A percentile compares a stretch with the other conserved stretches of the same genome.
phyloP scores from a whole-genome alignment of 2,329 filamentous ascomycete genomes.

The Pseudocercospora fuligena region DNA sequence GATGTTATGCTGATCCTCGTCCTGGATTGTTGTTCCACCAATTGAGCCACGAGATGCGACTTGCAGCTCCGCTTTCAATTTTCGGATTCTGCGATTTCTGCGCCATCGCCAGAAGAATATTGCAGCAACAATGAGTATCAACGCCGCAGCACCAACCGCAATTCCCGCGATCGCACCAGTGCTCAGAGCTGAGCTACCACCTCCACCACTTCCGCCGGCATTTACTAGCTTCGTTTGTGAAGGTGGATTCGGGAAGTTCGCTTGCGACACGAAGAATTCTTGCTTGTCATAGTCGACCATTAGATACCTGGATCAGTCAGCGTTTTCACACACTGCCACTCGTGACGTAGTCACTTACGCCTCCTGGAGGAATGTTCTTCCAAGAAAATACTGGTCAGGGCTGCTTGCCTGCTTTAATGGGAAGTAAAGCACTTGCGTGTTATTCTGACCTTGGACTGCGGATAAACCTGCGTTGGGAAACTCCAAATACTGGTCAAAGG shows the following conservation, averaged over 20 bases:
- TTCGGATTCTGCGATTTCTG: slow-evolving; percentile 11
- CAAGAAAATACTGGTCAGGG: slow-evolving; percentile 33
- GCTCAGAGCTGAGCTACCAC: not conserved
- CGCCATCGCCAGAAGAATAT: slow-evolving; percentile 20
- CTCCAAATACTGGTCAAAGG: slow-evolving; percentile 35
- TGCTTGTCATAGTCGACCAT: slow-evolving; percentile 21
- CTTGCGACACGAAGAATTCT: slow-evolving; percentile 18
- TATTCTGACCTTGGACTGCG: too few species aligned
- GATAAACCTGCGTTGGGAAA: not conserved
- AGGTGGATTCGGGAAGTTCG: not conserved
- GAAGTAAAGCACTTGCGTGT: slow-evolving; percentile 43
- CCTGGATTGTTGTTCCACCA: slow-evolving; percentile 26
- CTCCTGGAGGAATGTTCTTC: slow-evolving; percentile 39
- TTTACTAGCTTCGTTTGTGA: not conserved
- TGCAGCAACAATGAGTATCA: slow-evolving; percentile 10
- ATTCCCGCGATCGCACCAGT: slow-evolving; percentile 27
- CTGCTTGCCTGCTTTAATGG: slow-evolving; percentile 32
- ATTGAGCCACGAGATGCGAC: slow-evolving; percentile 16
- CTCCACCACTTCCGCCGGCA: not conserved
- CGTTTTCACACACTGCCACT: not conserved
- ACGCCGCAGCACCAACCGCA: slow-evolving; percentile 15
- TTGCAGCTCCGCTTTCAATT: not conserved
- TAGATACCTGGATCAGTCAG: slow-evolving; percentile 17
- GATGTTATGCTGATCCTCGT: slow-evolving; percentile 7
- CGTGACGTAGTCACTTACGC: slow-evolving; percentile 27